Conservation (phyloP, 108 stramenopile genomes). For the Cyclotella cryptica region DNA sequence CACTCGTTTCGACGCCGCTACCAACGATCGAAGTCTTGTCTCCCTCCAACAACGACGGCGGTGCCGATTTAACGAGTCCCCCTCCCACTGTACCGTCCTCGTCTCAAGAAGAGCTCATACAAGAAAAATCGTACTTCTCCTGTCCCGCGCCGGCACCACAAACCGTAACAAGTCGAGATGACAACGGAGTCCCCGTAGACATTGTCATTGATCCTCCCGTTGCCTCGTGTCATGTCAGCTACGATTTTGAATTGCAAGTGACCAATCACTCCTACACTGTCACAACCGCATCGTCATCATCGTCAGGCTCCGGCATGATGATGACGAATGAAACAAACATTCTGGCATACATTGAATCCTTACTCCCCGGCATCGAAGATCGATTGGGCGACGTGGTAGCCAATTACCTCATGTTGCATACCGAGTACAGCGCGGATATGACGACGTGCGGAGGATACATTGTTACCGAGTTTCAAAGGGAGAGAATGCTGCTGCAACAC, state of each 20-base stretch:
- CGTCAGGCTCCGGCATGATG: too few relatives aligned
- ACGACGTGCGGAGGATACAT: slow-evolving; percentile 19
- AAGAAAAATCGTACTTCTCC: slow-evolving; percentile 23
- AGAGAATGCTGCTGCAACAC: neutral
- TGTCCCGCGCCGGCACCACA: slow-evolving; percentile 23
- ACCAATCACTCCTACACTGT: neutral
- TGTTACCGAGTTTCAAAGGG: slow-evolving; percentile 22
- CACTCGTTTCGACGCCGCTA: neutral
- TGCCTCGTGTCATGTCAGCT: slow-evolving; percentile 11
- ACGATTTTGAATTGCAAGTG: slow-evolving; percentile 32
- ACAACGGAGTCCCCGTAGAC: slow-evolving; percentile 7
- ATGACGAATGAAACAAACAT: neutral
- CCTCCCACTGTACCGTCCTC: neutral
- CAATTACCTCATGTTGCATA: slow-evolving; percentile 10
- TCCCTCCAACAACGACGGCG: neutral
- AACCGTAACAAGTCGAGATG: slow-evolving; percentile 1
- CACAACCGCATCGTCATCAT: too few relatives aligned
- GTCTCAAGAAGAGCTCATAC: neutral
- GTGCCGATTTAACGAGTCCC: neutral
- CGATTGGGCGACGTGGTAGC: slow-evolving; percentile 15
- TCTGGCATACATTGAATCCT: slow-evolving; percentile 5
- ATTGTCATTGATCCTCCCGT: slow-evolving; percentile 15
- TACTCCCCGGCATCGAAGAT: slow-evolving; percentile 24
- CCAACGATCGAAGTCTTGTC: neutral
- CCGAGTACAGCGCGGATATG: slow-evolving; percentile 22